phyloP scores from a whole-genome alignment of 2,329 filamentous ascomycete genomes.

The Moelleriella libera region DNA sequence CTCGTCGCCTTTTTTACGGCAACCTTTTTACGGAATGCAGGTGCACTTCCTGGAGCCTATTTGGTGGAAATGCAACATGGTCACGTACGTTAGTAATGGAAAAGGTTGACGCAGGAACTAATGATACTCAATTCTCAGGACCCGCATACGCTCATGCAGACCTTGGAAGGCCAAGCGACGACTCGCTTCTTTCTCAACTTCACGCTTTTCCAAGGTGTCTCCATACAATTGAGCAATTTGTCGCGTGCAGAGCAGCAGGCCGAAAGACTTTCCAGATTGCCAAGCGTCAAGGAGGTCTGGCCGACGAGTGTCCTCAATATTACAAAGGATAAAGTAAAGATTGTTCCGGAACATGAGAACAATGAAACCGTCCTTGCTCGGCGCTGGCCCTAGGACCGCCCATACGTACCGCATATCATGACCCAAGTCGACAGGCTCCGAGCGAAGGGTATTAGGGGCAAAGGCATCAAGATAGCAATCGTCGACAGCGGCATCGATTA shows the following conservation, averaged over 20 bases:
- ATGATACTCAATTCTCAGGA: background rate
- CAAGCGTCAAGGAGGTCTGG: background rate
- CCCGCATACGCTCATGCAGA: background rate
- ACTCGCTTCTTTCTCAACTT: background rate
- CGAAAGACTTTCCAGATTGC: background rate
- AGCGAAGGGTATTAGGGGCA: constrained; percentile 5
- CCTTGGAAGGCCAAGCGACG: background rate
- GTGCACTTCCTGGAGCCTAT: background rate
- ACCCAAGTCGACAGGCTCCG: constrained; percentile 6
- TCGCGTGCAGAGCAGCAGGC: background rate
- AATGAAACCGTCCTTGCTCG: background rate
- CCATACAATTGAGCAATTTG: background rate
- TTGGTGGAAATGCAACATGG: background rate
- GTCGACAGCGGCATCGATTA: constrained; percentile 32
- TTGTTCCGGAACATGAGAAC: background rate
- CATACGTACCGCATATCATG: constrained; percentile 4
- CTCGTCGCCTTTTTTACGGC: background rate
- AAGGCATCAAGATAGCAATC: constrained; percentile 5
- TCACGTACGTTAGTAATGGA: background rate
- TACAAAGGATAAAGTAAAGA: background rate
- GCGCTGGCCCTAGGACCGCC: background rate
- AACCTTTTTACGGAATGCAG: background rate
- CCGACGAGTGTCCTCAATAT: background rate
- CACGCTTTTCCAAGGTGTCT: background rate
- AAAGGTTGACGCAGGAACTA: background rate